Evolutionary conservation across 192 early-diverging fungal genomes (phyloP).

Genomic region (Glomus cerebriforme): DNA sequence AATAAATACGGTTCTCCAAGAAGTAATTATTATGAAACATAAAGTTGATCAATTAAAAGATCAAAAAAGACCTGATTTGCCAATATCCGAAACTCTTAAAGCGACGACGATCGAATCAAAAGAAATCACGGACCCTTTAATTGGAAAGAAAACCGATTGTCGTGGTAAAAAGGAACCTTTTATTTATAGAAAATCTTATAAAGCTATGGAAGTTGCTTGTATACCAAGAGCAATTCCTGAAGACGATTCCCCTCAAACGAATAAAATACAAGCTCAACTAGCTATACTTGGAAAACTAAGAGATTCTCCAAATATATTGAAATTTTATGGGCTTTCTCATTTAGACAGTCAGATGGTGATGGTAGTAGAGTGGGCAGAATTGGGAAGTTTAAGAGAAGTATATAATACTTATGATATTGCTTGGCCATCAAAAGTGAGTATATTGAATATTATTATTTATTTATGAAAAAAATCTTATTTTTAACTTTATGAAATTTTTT

Average conservation of each 20-base stretch:
- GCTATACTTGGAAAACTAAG: slow-evolving; percentile 19
- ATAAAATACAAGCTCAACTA: slow-evolving; percentile 10
- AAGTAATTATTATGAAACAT: slow-evolving; percentile 16
- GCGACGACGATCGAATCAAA: neutral
- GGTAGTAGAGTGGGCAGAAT: slow-evolving; percentile 32
- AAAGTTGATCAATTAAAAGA: slow-evolving; percentile 4
- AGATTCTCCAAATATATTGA: slow-evolving; percentile 18
- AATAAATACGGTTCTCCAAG: slow-evolving; percentile 18
- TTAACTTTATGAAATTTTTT: no score
- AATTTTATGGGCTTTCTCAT: slow-evolving; percentile 23
- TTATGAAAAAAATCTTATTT: no score
- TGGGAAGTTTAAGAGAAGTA: slow-evolving; percentile 7
- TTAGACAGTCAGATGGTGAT: slow-evolving; percentile 4
- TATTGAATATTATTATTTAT: neutral
- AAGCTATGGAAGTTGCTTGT: slow-evolving; percentile 11
- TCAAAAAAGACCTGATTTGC: neutral
- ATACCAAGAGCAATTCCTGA: neutral
- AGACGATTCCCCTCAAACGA: neutral
- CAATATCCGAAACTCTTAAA: neutral
- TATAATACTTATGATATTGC: neutral
- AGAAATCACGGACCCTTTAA: neutral
- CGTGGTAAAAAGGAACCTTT: neutral
- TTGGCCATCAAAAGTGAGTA: slow-evolving; percentile 1
- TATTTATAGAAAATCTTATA: slow-evolving; percentile 20
- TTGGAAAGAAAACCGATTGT: neutral